These are phyloP conservation scores for Phyllachora maydis DNA, from an alignment of 2,329 filamentous ascomycete genomes.

Conservation along the genomic window DNA sequence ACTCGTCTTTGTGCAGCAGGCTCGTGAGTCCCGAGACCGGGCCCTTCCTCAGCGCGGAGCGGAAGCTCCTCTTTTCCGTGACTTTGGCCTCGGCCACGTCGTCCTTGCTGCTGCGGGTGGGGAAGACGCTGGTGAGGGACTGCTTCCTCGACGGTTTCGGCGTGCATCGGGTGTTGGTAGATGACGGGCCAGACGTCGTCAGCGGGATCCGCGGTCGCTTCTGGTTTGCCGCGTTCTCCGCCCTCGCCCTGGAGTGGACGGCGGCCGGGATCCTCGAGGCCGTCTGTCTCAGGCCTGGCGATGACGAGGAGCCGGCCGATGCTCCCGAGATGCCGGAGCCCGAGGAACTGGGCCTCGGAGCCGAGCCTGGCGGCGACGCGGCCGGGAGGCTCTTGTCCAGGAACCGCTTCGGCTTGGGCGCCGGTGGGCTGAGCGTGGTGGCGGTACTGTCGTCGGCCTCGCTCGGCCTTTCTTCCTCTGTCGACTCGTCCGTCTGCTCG, in stretches of 20 bases:
- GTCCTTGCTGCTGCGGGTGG: slow-evolving; percentile 11
- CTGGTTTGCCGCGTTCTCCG: slow-evolving; percentile 20
- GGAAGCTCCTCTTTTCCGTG: slow-evolving; percentile 24
- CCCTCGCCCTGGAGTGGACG: too few relatives aligned
- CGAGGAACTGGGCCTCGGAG: too few relatives aligned
- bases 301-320: slow-evolving; percentile 2
- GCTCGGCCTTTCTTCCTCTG: slow-evolving; percentile 1
- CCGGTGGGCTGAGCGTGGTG: too few relatives aligned
- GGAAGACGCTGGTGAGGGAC: slow-evolving; percentile 7
- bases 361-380: too few relatives aligned
- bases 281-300: slow-evolving; percentile 5
- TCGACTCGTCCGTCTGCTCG: slow-evolving; percentile 8
- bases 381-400: too few relatives aligned
- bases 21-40: slow-evolving; percentile 22
- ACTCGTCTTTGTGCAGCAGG: slow-evolving; percentile 20
- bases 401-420: too few relatives aligned
- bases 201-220: slow-evolving; percentile 20
- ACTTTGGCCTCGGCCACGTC: slow-evolving; percentile 4
- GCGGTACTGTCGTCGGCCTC: slow-evolving; percentile 5
- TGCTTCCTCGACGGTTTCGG: slow-evolving; percentile 4
- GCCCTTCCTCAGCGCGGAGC: slow-evolving; percentile 29
- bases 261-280: slow-evolving; percentile 6
- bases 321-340: too few relatives aligned
- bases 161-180: slow-evolving; percentile 2
- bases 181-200: slow-evolving; percentile 4